Conservation (phyloP, 2,329 filamentous ascomycete species). For the Juglanconis juglandina region DNA sequence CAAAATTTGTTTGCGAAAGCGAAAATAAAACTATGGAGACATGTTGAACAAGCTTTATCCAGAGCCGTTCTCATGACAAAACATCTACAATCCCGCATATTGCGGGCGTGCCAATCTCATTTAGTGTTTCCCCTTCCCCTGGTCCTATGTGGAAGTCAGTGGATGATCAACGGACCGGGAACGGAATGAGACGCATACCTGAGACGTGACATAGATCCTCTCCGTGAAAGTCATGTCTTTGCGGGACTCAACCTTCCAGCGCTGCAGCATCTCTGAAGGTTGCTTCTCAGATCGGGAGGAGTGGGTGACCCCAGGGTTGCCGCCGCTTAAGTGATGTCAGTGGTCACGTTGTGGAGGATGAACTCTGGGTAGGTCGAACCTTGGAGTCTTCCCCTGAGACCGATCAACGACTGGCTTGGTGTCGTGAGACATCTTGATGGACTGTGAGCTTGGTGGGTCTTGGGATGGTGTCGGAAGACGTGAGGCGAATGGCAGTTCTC, state of each 20-base stretch:
- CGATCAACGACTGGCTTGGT: constrained; percentile 1
- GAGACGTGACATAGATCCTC: not conserved
- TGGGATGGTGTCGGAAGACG: not conserved
- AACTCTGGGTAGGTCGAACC: not conserved
- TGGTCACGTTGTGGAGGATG: not conserved
- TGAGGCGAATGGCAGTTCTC: not conserved
- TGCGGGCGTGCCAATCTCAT: not conserved
- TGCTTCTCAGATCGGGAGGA: not conserved
- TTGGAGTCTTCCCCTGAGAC: constrained; percentile 3
- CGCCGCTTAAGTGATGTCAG: not conserved
- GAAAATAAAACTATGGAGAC: constrained; percentile 1
- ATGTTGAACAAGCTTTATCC: constrained; percentile 6
- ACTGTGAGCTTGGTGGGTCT: not conserved
- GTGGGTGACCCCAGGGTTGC: not conserved
- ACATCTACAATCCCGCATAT: not conserved
- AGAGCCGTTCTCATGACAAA: not conserved
- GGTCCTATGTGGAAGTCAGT: constrained; percentile 4
- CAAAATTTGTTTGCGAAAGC: not conserved
- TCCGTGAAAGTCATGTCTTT: constrained; percentile 7
- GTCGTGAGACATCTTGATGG: constrained; percentile 12
- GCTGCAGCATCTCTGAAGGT: constrained; percentile 16
- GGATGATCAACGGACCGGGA: not conserved
- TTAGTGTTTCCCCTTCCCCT: not conserved
- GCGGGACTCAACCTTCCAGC: constrained; percentile 9
- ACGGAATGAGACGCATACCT: not conserved